Evolutionary conservation across 768 basidiomycete species (phyloP).

Genomic region (Pulveroboletus sp.): DNA sequence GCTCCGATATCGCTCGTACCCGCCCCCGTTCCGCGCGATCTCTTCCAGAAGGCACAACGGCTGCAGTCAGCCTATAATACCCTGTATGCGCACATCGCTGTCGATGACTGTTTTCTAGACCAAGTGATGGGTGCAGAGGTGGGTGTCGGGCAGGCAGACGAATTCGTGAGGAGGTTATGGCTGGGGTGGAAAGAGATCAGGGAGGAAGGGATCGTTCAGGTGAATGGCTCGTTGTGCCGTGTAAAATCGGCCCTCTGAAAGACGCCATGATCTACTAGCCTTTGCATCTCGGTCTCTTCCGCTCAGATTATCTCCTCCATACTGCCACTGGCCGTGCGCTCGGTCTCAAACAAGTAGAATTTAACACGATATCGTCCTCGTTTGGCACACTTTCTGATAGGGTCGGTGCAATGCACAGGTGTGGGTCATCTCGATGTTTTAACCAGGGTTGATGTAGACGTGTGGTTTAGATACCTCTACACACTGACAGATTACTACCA

Average conservation of each 20-base stretch:
- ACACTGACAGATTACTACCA: conserved; percentile 64
- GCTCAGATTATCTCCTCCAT: conserved; percentile 93
- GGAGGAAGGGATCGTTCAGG: conserved; percentile 58
- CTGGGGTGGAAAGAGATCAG: conserved; percentile 74
- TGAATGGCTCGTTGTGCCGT: conserved; percentile 15
- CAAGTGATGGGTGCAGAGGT: conserved; percentile 72
- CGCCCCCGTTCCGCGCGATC: conserved; percentile 70
- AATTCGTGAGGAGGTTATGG: conserved; percentile 85
- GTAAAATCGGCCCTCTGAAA: conserved; percentile 1
- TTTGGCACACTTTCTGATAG: conserved; percentile 78
- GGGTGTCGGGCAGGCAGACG: conserved; percentile 79
- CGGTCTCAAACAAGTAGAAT: conserved; percentile 89
- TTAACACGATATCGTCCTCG: conserved; percentile 93
- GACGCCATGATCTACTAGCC: conserved; percentile 40
- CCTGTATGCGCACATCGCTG: conserved; percentile 79
- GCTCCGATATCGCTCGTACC: conserved; percentile 89
- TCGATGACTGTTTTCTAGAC: conserved; percentile 78
- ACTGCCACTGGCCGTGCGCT: conserved; percentile 32
- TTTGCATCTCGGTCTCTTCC: conserved; percentile 83
- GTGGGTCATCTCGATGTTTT: conserved; percentile 32
- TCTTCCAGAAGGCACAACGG: conserved; percentile 60
- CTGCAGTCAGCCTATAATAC: conserved; percentile 80
- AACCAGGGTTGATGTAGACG: neutral
- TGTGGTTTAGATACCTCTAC: conserved; percentile 54
- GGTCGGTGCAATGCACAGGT: conserved; percentile 74